Conservation (phyloP, 192 early-diverging fungal species). For the Obelidium mucronatum region DNA sequence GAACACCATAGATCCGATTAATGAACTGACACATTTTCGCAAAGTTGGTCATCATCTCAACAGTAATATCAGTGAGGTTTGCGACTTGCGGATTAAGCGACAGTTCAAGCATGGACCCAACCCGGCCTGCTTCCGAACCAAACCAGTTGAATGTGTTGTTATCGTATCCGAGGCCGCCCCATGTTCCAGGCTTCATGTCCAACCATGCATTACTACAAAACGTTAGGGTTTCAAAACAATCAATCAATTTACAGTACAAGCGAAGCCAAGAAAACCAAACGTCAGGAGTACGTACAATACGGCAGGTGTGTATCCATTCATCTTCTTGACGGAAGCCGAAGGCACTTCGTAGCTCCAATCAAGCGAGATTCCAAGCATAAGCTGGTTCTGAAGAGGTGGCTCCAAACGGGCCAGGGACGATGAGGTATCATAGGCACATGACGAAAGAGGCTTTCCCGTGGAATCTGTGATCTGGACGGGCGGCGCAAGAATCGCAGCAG, state of each 20-base stretch:
- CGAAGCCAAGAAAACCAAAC: not conserved
- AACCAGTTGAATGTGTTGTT: slow-evolving; percentile 47
- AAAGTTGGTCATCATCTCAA: slow-evolving; percentile 35
- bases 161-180: slow-evolving; percentile 29
- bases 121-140: slow-evolving; percentile 35
- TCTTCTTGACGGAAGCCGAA: not conserved
- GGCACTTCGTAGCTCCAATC: slow-evolving; percentile 32
- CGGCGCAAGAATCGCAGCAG: slow-evolving; percentile 16
- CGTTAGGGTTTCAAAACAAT: not conserved
- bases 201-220: slow-evolving; percentile 42
- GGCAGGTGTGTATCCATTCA: slow-evolving; percentile 29
- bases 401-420: slow-evolving; percentile 14
- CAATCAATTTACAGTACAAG: too few species aligned
- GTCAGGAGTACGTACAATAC: slow-evolving; percentile 26
- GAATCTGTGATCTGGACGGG: slow-evolving; percentile 13
- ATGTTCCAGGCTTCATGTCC: slow-evolving; percentile 15
- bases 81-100: slow-evolving; percentile 39
- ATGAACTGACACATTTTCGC: slow-evolving; percentile 38
- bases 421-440: slow-evolving; percentile 16
- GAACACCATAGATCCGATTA: slow-evolving; percentile 46
- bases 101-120: slow-evolving; percentile 47
- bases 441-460: slow-evolving; percentile 1
- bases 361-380: slow-evolving; percentile 33
- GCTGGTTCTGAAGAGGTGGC: slow-evolving; percentile 2
- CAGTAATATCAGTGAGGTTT: slow-evolving; percentile 31